These are phyloP conservation scores for Cenchrus fungigraminus DNA, from an alignment of 176 grass and related monocot genomes.

Conservation along the genomic window DNA sequence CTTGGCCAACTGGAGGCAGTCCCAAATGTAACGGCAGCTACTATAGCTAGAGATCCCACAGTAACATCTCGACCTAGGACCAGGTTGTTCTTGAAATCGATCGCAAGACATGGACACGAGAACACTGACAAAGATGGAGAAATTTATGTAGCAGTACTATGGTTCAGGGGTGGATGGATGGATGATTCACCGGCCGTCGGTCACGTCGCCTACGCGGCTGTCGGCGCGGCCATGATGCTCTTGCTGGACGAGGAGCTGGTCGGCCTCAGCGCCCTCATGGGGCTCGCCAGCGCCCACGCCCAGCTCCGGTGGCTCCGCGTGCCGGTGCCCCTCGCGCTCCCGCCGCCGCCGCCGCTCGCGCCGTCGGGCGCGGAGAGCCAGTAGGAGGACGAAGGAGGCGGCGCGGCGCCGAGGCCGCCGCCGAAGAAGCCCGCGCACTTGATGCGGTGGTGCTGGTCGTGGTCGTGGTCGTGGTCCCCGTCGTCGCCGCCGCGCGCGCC, in stretches of 20 bases:
- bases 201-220: constrained; percentile 18
- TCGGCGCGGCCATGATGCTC: constrained; percentile 55
- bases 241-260: constrained; percentile 63
- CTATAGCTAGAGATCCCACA: constrained; percentile 22
- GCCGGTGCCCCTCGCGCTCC: background rate
- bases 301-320: constrained; percentile 60
- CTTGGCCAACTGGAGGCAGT: background rate
- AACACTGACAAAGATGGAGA: background rate
- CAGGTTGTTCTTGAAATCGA: constrained; percentile 1
- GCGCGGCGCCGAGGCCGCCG: constrained; percentile 50
- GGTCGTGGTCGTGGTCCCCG: constrained; percentile 49
- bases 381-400: constrained; percentile 56
- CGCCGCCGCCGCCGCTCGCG: constrained; percentile 23
- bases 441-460: constrained; percentile 53
- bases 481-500: constrained; percentile 35
- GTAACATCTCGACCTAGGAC: background rate
- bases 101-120: background rate
- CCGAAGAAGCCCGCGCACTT: constrained; percentile 87
- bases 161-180: background rate
- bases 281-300: constrained; percentile 92
- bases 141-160: background rate
- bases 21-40: constrained; percentile 6
- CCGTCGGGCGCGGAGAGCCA: constrained; percentile 71
- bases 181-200: constrained; percentile 22
- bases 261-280: constrained; percentile 83